Evolutionary conservation across 2,329 filamentous ascomycete genomes (phyloP).

Genomic region (Thelonectria rubi): DNA sequence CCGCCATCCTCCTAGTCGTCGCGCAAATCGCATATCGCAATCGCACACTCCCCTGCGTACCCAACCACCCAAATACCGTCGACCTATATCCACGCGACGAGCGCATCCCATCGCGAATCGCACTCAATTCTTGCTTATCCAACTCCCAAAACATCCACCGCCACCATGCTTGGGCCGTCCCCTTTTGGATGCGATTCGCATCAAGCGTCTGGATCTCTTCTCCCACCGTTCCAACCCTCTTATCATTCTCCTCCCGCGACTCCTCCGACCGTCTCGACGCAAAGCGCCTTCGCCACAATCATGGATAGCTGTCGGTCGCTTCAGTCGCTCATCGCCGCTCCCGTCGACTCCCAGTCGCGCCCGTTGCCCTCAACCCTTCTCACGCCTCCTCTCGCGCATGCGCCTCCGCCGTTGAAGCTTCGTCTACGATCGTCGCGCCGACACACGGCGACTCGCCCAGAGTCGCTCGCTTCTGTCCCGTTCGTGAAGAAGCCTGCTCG

Average conservation of each 20-base stretch:
- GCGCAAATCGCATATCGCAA: constrained; percentile 28
- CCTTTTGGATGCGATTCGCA: constrained; percentile 66
- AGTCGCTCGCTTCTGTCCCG: constrained; percentile 44
- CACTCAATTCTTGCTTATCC: constrained; percentile 1
- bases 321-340: constrained; percentile 62
- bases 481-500: constrained; percentile 27
- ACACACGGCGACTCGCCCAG: constrained; percentile 34
- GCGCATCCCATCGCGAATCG: neutral
- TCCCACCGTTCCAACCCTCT: constrained; percentile 61
- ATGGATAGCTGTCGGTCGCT: constrained; percentile 69
- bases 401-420: constrained; percentile 62
- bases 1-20: neutral
- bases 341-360: constrained; percentile 49
- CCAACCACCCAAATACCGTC: constrained; percentile 6
- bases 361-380: constrained; percentile 53
- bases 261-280: constrained; percentile 58
- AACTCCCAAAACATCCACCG: constrained; percentile 9
- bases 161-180: constrained; percentile 67
- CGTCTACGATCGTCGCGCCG: constrained; percentile 61
- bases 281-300: constrained; percentile 62
- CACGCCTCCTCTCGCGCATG: constrained; percentile 64
- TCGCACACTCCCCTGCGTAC: constrained; percentile 37
- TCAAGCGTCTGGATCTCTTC: constrained; percentile 54
- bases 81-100: constrained; percentile 18
- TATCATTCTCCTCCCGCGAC: constrained; percentile 68